Evolutionary conservation across 2,329 filamentous ascomycete species (phyloP).

Genomic region (Pyrenochaeta sp.): DNA sequence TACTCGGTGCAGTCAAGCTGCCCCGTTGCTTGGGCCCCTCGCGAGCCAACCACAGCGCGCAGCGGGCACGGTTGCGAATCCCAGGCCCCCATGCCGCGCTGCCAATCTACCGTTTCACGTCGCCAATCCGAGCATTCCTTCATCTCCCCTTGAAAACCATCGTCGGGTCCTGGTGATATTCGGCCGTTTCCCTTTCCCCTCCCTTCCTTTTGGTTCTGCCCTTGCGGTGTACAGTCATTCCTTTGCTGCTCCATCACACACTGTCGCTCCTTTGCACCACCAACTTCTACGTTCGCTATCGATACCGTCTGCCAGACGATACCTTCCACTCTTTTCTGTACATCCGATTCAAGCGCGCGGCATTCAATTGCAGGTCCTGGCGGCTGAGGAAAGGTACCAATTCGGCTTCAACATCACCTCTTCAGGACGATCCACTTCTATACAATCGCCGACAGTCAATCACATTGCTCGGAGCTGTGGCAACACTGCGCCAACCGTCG

Average conservation of each 20-base stretch:
- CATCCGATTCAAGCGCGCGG: constrained; percentile 22
- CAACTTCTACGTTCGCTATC: constrained; percentile 39
- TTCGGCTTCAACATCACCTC: constrained; percentile 12
- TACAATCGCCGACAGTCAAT: too few species aligned
- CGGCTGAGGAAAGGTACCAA: constrained; percentile 27
- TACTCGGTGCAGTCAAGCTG: constrained; percentile 33
- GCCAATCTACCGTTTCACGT: constrained; percentile 44
- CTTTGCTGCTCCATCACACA: constrained; percentile 32
- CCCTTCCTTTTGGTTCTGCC: constrained; percentile 29
- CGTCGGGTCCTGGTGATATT: constrained; percentile 35
- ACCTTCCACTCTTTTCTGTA: constrained; percentile 39
- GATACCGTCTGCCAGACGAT: constrained; percentile 22
- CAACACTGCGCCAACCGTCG: too few species aligned
- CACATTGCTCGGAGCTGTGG: too few species aligned
- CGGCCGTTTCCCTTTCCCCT: constrained; percentile 30
- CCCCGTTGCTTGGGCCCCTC: constrained; percentile 12
- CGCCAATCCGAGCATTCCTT: constrained; percentile 48
- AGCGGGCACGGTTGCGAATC: constrained; percentile 16
- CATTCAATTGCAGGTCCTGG: constrained; percentile 35
- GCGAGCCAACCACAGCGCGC: constrained; percentile 32
- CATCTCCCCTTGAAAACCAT: constrained; percentile 45
- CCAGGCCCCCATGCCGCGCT: constrained; percentile 18
- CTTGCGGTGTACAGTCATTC: constrained; percentile 37
- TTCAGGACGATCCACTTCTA: constrained; percentile 6
- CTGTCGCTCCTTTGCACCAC: constrained; percentile 31